Evolutionary conservation across 2,329 filamentous ascomycete genomes (phyloP).

Genomic region (Ophiocordyceps camponoti-saundersi): DNA sequence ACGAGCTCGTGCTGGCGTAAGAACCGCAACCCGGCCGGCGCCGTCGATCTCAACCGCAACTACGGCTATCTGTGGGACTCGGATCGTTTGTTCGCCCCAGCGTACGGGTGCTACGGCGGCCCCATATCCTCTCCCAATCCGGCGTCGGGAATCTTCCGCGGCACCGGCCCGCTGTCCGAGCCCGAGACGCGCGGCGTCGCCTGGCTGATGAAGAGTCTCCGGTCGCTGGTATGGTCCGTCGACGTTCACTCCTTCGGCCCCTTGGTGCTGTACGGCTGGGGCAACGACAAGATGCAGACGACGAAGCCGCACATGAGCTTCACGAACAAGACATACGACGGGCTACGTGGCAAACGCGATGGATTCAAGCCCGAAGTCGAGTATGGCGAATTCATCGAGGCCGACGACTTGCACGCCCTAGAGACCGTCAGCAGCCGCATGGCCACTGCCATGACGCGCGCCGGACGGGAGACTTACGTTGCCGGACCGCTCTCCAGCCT

Average conservation of each 20-base stretch:
- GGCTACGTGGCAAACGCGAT: slow-evolving; percentile 27
- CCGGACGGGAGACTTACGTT: slow-evolving; percentile 18
- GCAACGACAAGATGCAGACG: slow-evolving; percentile 34
- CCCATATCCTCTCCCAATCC: no score
- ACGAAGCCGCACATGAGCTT: slow-evolving; percentile 30
- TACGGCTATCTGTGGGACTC: slow-evolving; percentile 42
- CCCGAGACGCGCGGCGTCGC: slow-evolving; percentile 37
- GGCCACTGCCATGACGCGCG: slow-evolving; percentile 19
- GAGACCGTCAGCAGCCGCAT: slow-evolving; percentile 16
- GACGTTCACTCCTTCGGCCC: slow-evolving; percentile 39
- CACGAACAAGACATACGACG: slow-evolving; percentile 31
- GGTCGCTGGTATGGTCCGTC: slow-evolving; percentile 36
- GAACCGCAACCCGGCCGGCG: slow-evolving; percentile 28
- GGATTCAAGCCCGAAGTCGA: no score
- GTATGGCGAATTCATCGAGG: slow-evolving; percentile 28
- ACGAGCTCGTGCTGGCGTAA: slow-evolving; percentile 36
- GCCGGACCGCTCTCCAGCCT: slow-evolving; percentile 22
- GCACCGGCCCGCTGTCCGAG: slow-evolving; percentile 33
- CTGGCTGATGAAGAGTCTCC: slow-evolving; percentile 31
- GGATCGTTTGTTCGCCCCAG: slow-evolving; percentile 23
- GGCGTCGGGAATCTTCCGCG: no score
- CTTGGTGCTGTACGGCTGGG: slow-evolving; percentile 37
- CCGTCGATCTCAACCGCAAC: slow-evolving; percentile 39
- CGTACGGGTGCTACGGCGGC: no score
- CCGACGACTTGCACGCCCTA: slow-evolving; percentile 17